Conservation (phyloP, 2,329 filamentous ascomycete species). For the Ophiocordyceps camponoti-leonardi region DNA sequence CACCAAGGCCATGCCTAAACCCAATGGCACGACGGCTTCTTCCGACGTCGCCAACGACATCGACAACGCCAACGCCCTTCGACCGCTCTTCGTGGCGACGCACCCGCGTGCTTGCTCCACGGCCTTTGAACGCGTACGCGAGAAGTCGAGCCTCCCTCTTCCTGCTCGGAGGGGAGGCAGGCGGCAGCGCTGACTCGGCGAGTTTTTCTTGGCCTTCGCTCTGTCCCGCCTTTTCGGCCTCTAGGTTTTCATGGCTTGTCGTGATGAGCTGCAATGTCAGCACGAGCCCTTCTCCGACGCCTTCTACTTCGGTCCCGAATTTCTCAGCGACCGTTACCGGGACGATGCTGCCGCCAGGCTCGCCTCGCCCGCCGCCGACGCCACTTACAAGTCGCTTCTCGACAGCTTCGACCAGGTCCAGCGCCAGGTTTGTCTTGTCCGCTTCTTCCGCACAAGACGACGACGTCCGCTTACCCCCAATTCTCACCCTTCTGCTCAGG, state of each 20-base stretch:
- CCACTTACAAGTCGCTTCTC: slow-evolving; percentile 63
- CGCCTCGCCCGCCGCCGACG: slow-evolving; percentile 48
- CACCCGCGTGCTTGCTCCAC: slow-evolving; percentile 93
- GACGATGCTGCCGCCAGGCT: slow-evolving; percentile 39
- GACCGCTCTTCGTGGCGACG: slow-evolving; percentile 77
- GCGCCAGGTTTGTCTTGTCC: slow-evolving; percentile 44
- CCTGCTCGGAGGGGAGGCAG: not conserved
- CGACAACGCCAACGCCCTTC: not conserved
- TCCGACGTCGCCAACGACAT: not conserved
- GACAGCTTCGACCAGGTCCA: slow-evolving; percentile 56
- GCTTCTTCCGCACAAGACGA: slow-evolving; percentile 5
- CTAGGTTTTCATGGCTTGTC: slow-evolving; percentile 91
- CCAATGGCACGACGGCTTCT: too few relatives aligned
- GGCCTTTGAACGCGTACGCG: slow-evolving; percentile 81
- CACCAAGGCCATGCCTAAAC: not conserved
- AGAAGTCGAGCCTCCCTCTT: not conserved
- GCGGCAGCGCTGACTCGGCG: not conserved
- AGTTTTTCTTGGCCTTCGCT: not conserved
- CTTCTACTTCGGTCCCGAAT: slow-evolving; percentile 89
- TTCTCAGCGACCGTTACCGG: slow-evolving; percentile 63
- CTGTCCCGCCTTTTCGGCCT: not conserved
- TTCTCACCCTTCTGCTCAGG: slow-evolving; percentile 26
- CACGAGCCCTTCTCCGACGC: slow-evolving; percentile 96
- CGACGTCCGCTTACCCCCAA: not conserved
- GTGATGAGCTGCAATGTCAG: slow-evolving; percentile 62